phyloP scores from a whole-genome alignment of 805 yeast species.

The Pichia manshurica region DNA sequence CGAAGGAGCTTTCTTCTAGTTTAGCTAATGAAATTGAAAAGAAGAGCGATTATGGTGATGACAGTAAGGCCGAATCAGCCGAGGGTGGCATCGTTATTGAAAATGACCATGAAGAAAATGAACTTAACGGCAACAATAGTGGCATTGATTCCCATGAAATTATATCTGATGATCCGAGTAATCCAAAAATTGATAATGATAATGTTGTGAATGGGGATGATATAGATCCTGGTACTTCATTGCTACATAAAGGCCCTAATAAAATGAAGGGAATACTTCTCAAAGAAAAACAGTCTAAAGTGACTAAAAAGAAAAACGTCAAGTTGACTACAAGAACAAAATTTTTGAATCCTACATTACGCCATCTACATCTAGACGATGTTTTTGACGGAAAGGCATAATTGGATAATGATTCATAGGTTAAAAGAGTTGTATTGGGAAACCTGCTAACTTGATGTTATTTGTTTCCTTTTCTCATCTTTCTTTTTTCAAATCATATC shows the following conservation, averaged over 20 bases:
- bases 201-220: neutral
- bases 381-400: slow-evolving; percentile 8
- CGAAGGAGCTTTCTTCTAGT: neutral
- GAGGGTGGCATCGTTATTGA: too few species aligned
- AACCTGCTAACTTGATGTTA: neutral
- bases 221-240: neutral
- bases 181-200: neutral
- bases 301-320: slow-evolving; percentile 6
- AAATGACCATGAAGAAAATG: neutral
- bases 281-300: slow-evolving; percentile 3
- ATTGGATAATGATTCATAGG: neutral
- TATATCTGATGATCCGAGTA: neutral
- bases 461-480: neutral
- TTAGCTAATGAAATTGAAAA: neutral
- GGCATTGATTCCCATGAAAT: neutral
- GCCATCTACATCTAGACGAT: slow-evolving; percentile 14
- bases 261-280: neutral
- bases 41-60: neutral
- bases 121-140: neutral
- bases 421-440: neutral
- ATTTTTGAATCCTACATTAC: slow-evolving; percentile 18
- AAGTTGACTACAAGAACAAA: neutral
- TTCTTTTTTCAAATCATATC: too few species aligned
- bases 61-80: too few species aligned
- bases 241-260: neutral